Percentiles rank a stretch among this genome's conserved stretches.
phyloP scores from a whole-genome alignment of 1,139 yeast genomes.

The Diutina pseudorugosa region DNA sequence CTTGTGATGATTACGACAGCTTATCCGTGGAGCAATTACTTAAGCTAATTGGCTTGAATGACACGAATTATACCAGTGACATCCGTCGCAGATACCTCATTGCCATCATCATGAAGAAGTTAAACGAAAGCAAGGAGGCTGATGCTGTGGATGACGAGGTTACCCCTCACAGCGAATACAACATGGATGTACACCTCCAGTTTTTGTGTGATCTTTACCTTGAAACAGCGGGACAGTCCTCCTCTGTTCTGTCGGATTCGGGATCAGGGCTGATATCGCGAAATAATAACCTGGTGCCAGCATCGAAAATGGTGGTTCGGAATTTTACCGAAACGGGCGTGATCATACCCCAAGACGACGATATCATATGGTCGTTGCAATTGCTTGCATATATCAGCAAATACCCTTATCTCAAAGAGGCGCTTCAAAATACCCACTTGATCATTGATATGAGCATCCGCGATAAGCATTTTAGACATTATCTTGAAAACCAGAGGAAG shows the following conservation, averaged over 20 bases:
- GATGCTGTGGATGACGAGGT: slow-evolving; percentile 25
- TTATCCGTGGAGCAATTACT: slow-evolving; percentile 26
- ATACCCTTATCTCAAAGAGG: slow-evolving; percentile 67
- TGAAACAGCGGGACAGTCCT: slow-evolving; percentile 15
- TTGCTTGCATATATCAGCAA: slow-evolving; percentile 86
- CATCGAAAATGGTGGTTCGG: slow-evolving; percentile 39
- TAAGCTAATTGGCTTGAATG: slow-evolving; percentile 17
- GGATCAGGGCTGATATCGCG: background rate
- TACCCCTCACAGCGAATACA: slow-evolving; percentile 19
- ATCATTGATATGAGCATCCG: slow-evolving; percentile 42
- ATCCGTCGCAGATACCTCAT: slow-evolving; percentile 26
- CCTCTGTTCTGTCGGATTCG: background rate
- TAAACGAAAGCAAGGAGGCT: slow-evolving; percentile 25
- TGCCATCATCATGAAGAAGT: slow-evolving; percentile 24
- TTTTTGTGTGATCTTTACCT: slow-evolving; percentile 30
- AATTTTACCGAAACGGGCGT: slow-evolving; percentile 59
- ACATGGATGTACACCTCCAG: slow-evolving; percentile 32
- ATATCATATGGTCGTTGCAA: slow-evolving; percentile 88
- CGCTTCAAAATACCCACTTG: slow-evolving; percentile 59
- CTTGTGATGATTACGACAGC: slow-evolving; percentile 30
- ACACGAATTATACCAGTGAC: slow-evolving; percentile 14
- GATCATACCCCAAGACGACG: slow-evolving; percentile 81
- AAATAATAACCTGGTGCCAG: background rate
- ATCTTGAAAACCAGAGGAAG: slow-evolving; percentile 26
- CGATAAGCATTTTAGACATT: slow-evolving; percentile 29